These are phyloP conservation scores for Pleurotus sapidus DNA, from an alignment of 768 basidiomycete genomes.

Conservation along the genomic window DNA sequence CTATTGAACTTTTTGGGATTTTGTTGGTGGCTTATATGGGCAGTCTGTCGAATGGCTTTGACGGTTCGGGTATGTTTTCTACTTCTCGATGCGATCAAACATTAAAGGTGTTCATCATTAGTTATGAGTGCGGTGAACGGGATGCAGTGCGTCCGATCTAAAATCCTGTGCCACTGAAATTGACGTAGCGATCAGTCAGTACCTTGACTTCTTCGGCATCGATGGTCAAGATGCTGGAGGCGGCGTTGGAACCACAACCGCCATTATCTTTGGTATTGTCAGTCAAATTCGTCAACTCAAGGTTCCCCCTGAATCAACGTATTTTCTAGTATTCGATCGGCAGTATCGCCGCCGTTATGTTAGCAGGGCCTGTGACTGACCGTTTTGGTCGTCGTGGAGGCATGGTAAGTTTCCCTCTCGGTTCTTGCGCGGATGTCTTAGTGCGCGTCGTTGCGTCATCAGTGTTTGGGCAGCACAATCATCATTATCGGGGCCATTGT, in stretches of 20 bases:
- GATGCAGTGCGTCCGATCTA: constrained; percentile 33
- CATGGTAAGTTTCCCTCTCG: constrained; percentile 29
- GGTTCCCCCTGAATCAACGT: not conserved
- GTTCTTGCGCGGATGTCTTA: not conserved
- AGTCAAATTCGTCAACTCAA: constrained; percentile 7
- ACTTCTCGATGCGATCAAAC: not conserved
- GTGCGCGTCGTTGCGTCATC: not conserved
- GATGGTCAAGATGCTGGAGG: constrained; percentile 36
- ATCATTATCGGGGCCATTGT: constrained; percentile 42
- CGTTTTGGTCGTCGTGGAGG: constrained; percentile 41
- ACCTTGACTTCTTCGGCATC: constrained; percentile 38
- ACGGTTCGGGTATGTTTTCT: constrained; percentile 35
- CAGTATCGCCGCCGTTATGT: constrained; percentile 32
- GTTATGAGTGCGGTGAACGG: constrained; percentile 48
- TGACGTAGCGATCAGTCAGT: constrained; percentile 26
- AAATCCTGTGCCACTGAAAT: not conserved
- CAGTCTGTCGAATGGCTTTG: constrained; percentile 44
- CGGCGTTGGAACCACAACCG: constrained; percentile 40
- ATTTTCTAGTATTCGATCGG: constrained; percentile 37
- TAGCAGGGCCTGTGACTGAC: constrained; percentile 40
- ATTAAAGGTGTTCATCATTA: constrained; percentile 10
- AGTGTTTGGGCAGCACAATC: constrained; percentile 38
- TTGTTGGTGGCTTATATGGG: constrained; percentile 43
- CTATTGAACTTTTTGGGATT: constrained; percentile 39
- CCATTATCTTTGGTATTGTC: constrained; percentile 45